A percentile compares a stretch with the other conserved stretches of the same genome.
These are phyloP conservation scores for Coniferiporia weirii DNA, from an alignment of 1,284 basidiomycete genomes.

Conservation along the genomic window DNA sequence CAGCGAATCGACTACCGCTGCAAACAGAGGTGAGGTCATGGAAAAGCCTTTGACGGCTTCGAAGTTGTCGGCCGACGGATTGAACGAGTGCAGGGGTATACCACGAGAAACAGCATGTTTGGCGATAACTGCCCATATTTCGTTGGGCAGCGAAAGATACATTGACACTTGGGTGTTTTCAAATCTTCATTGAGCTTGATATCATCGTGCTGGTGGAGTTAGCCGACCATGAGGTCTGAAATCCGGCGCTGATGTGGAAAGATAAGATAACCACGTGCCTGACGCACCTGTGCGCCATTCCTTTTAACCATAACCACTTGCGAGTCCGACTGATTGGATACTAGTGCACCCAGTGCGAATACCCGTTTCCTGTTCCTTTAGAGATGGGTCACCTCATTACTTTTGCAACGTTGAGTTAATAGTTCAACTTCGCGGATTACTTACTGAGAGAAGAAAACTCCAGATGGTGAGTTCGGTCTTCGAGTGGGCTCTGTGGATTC, in stretches of 20 bases:
- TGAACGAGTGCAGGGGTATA: neutral
- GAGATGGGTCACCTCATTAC: slow-evolving; percentile 79
- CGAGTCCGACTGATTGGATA: too few relatives aligned
- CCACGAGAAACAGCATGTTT: neutral
- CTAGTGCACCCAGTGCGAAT: too few relatives aligned
- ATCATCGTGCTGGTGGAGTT: too few relatives aligned
- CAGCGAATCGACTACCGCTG: neutral
- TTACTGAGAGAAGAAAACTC: slow-evolving; percentile 12
- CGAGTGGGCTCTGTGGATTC: neutral
- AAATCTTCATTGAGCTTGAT: neutral
- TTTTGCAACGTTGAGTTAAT: slow-evolving; percentile 56
- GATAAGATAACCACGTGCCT: too few relatives aligned
- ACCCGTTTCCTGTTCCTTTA: too few relatives aligned
- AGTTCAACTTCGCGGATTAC: slow-evolving; percentile 7
- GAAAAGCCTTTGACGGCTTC: slow-evolving; percentile 3
- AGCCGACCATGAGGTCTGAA: too few relatives aligned
- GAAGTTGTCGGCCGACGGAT: neutral
- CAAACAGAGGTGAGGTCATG: neutral
- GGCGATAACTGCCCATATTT: slow-evolving; percentile 1
- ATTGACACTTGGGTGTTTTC: neutral
- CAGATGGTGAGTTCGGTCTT: slow-evolving; percentile 38
- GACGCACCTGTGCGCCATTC: too few relatives aligned
- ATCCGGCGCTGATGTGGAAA: too few relatives aligned
- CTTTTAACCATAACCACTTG: too few relatives aligned
- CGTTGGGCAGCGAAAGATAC: neutral